Percentiles rank a stretch among this genome's conserved stretches.
Evolutionary conservation across 1,284 basidiomycete species (phyloP).

Genomic region (Tilletiaria anomala): DNA sequence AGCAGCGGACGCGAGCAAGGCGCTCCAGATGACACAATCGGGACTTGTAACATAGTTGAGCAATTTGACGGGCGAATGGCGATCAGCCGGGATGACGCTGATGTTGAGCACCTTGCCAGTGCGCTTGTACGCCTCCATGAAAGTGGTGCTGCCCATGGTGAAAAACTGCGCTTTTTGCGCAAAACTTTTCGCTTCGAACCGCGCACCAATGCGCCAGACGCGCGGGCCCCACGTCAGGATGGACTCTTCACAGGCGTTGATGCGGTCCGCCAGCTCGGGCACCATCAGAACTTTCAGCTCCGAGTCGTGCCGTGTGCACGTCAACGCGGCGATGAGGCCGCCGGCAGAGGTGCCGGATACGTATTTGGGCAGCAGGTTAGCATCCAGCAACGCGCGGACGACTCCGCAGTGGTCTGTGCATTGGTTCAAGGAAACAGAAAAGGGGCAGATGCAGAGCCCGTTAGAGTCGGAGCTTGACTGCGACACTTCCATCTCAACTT

Average conservation of each 20-base stretch:
- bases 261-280: conserved; percentile 52
- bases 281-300: conserved; percentile 57
- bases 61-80: conserved; percentile 80
- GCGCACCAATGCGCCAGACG: conserved; percentile 74
- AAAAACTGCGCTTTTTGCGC: conserved; percentile 64
- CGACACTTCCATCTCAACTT: conserved; percentile 22
- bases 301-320: conserved; percentile 76
- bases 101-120: conserved; percentile 83
- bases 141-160: conserved; percentile 84
- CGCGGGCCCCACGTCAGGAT: conserved; percentile 54
- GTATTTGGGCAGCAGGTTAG: conserved; percentile 70
- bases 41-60: conserved; percentile 92
- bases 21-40: conserved; percentile 54
- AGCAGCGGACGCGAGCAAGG: conserved; percentile 37
- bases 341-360: conserved; percentile 83
- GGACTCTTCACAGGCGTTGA: conserved; percentile 78
- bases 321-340: conserved; percentile 53
- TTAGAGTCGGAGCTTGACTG: not conserved
- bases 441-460: not conserved
- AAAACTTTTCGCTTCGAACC: conserved; percentile 84
- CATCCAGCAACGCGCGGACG: conserved; percentile 77
- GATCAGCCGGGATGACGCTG: conserved; percentile 81
- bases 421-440: not conserved
- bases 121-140: conserved; percentile 80
- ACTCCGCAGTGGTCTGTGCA: conserved; percentile 60